Conservation (phyloP, 768 basidiomycete species). For the Suillus clintonianus region DNA sequence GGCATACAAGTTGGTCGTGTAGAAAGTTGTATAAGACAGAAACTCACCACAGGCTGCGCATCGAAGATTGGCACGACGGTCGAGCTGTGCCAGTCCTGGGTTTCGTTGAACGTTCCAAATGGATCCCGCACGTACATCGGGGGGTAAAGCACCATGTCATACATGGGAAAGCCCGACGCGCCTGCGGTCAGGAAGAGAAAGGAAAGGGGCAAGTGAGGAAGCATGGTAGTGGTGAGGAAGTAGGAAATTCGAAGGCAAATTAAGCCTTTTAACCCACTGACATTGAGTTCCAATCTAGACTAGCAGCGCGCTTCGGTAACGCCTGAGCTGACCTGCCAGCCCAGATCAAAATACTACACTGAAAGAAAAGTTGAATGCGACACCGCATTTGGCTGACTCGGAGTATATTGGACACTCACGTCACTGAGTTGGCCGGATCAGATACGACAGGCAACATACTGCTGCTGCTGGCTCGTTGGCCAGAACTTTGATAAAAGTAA, state of each 20-base stretch:
- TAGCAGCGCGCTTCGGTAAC: neutral
- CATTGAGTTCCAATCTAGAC: neutral
- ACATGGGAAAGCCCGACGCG: constrained; percentile 15
- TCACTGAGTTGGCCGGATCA: neutral
- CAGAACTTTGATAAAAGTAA: neutral
- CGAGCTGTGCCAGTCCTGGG: neutral
- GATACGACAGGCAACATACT: neutral
- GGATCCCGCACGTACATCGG: neutral
- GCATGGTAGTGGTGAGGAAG: constrained; percentile 12
- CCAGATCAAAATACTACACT: neutral
- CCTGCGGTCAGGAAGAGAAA: constrained; percentile 6
- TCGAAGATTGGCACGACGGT: neutral
- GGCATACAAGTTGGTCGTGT: neutral
- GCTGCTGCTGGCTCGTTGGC: neutral
- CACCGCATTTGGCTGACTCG: neutral
- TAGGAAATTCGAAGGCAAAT: neutral
- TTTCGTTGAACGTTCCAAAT: neutral
- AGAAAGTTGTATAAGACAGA: neutral
- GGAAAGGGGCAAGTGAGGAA: constrained; percentile 4
- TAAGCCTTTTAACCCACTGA: constrained; percentile 21
- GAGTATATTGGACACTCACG: neutral
- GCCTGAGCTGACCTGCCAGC: neutral
- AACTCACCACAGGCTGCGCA: neutral
- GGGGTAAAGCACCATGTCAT: neutral
- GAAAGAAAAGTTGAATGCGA: neutral